Evolutionary conservation across 2,329 filamentous ascomycete genomes (phyloP).

Genomic region (Aspergillus clavatus): DNA sequence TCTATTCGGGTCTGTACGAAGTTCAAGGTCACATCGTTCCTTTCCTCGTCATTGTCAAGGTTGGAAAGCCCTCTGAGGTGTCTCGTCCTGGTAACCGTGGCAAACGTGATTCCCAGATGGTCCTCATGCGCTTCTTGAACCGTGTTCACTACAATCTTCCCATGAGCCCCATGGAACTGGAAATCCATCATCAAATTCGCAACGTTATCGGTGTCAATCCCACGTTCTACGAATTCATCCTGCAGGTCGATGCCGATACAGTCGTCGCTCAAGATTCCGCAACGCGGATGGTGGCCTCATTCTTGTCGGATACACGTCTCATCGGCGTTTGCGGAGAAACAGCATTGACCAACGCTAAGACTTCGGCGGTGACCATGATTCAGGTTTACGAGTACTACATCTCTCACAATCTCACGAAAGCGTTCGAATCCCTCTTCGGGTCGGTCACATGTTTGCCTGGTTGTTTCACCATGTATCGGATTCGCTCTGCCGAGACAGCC

Average conservation of each 20-base stretch:
- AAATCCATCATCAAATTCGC: conserved; percentile 97
- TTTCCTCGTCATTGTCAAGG: conserved; percentile 93
- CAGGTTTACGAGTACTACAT: conserved; percentile 99
- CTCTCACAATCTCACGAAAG: conserved; percentile 93
- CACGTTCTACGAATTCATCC: conserved; percentile 93
- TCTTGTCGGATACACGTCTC: conserved; percentile 86
- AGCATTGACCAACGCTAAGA: conserved; percentile 83
- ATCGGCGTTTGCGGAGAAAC: conserved; percentile 95
- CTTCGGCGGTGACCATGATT: conserved; percentile 96
- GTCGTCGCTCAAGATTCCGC: conserved; percentile 85
- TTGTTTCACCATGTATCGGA: conserved; percentile 99
- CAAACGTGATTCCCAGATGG: conserved; percentile 98
- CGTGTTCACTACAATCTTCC: conserved; percentile 94
- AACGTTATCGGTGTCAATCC: conserved; percentile 99
- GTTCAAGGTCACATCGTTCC: conserved; percentile 97
- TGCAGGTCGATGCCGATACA: conserved; percentile 97
- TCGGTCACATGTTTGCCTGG: conserved; percentile 96
- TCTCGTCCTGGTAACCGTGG: conserved; percentile 84
- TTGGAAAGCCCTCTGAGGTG: conserved; percentile 78
- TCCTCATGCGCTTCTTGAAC: conserved; percentile 98
- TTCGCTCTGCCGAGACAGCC: conserved; percentile 86
- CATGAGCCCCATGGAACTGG: conserved; percentile 94
- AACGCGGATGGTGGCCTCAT: conserved; percentile 85
- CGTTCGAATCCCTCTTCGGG: conserved; percentile 94
- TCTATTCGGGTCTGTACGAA: conserved; percentile 96